Evolutionary conservation across 768 basidiomycete genomes (phyloP).

Genomic region (Trametes meyenii): DNA sequence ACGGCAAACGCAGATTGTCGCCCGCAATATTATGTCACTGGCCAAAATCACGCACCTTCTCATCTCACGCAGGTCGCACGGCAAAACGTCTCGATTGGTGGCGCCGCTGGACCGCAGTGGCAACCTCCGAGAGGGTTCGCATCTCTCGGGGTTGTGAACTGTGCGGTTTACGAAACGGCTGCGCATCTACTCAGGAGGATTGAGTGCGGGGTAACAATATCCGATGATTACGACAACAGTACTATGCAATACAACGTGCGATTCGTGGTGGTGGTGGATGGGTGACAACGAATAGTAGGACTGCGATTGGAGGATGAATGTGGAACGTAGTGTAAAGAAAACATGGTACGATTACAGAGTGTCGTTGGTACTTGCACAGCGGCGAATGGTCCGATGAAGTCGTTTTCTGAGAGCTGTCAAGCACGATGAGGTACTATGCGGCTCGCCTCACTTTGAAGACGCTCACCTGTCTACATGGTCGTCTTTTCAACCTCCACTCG

Average conservation of each 20-base stretch:
- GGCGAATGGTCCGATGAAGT: neutral
- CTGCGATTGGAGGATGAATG: neutral
- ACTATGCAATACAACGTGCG: conserved; percentile 23
- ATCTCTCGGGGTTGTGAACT: neutral
- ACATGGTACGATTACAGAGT: conserved; percentile 18
- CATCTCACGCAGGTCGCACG: too few species aligned
- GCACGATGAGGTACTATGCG: neutral
- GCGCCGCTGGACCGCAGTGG: too few species aligned
- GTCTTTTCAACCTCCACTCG: conserved; percentile 38
- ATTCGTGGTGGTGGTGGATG: neutral
- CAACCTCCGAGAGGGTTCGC: neutral
- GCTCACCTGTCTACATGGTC: conserved; percentile 30
- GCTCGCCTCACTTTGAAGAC: neutral
- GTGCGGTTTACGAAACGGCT: neutral
- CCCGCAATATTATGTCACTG: too few species aligned
- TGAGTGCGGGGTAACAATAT: conserved; percentile 1
- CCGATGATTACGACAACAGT: conserved; percentile 14
- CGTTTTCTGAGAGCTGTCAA: conserved; percentile 6
- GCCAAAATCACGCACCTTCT: too few species aligned
- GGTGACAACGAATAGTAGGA: neutral
- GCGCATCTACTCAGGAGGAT: neutral
- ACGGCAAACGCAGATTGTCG: too few species aligned
- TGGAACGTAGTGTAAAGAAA: conserved; percentile 5
- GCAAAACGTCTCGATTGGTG: too few species aligned
- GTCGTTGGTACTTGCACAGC: conserved; percentile 2